A percentile compares a stretch with the other conserved stretches of the same genome.
Conservation (phyloP, 208 protist species). For the Trypanosoma lewisi region DNA sequence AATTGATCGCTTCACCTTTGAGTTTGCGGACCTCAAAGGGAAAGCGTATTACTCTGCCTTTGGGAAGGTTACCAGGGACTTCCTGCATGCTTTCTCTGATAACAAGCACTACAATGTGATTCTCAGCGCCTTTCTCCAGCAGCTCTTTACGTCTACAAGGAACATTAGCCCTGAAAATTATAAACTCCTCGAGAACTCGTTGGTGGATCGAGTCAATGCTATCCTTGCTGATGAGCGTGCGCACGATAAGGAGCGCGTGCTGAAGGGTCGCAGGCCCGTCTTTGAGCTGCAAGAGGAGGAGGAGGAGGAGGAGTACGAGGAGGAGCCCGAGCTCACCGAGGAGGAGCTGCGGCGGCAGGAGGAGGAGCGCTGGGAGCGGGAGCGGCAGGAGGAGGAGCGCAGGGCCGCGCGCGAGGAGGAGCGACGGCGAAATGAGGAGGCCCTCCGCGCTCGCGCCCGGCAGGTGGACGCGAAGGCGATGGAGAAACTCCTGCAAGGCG, state of each 20-base stretch:
- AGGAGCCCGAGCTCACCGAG: conserved; percentile 27
- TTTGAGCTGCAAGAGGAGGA: conserved; percentile 31
- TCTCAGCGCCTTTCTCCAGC: conserved; percentile 42
- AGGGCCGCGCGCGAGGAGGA: conserved; percentile 50
- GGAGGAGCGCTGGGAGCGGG: conserved; percentile 42
- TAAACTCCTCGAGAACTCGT: conserved; percentile 38
- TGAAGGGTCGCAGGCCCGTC: conserved; percentile 39
- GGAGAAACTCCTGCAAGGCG: conserved; percentile 54
- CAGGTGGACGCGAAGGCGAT: conserved; percentile 62
- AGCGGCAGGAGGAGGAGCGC: conserved; percentile 46
- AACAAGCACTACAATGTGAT: conserved; percentile 60
- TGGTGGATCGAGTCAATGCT: conserved; percentile 49
- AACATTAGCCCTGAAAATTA: conserved; percentile 40
- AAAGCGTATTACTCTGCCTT: conserved; percentile 52
- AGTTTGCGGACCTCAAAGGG: conserved; percentile 72
- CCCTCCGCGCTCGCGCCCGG: conserved; percentile 43
- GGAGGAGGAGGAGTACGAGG: conserved; percentile 40
- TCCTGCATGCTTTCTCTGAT: conserved; percentile 52
- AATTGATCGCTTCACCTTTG: conserved; percentile 67
- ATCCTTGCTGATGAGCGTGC: conserved; percentile 65
- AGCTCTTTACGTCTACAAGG: conserved; percentile 34
- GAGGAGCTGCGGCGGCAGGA: conserved; percentile 32
- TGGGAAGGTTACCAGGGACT: conserved; percentile 56
- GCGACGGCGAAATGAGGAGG: conserved; percentile 58
- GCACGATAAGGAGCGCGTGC: conserved; percentile 57